phyloP scores from a whole-genome alignment of 352 stramenopile genomes.

The Globisporangium abappressorium region DNA sequence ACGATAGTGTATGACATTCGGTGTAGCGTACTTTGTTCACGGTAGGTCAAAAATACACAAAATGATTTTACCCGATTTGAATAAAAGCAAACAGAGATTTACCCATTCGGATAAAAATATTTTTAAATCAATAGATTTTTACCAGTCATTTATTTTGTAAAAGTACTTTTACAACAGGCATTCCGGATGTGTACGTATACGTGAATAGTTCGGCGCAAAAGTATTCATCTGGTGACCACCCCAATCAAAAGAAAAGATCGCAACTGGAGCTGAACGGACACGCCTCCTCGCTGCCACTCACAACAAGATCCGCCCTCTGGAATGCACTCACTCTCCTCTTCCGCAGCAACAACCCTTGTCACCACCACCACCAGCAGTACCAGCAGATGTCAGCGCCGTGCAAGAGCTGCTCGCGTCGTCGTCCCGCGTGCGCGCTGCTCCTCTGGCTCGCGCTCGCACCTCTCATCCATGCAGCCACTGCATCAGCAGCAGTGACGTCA shows the following conservation, averaged over 20 bases:
- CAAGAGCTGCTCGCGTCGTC: background rate
- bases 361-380: background rate
- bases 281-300: background rate
- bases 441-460: background rate
- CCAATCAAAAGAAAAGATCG: background rate
- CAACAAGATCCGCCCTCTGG: background rate
- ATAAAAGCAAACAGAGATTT: too few relatives aligned
- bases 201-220: too few relatives aligned
- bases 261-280: background rate
- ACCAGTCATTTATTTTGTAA: too few relatives aligned
- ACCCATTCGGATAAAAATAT: background rate
- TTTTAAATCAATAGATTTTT: too few relatives aligned
- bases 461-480: background rate
- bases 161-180: too few relatives aligned
- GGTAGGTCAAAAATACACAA: too few relatives aligned
- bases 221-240: too few relatives aligned
- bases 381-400: background rate
- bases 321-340: background rate
- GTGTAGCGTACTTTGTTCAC: too few relatives aligned
- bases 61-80: too few relatives aligned
- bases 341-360: background rate
- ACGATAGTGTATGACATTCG: too few relatives aligned
- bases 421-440: background rate
- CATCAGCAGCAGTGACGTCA: background rate
- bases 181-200: too few relatives aligned